Evolutionary conservation across 345 rosid genomes (phyloP).

Genomic region (Triadica sebifera): DNA sequence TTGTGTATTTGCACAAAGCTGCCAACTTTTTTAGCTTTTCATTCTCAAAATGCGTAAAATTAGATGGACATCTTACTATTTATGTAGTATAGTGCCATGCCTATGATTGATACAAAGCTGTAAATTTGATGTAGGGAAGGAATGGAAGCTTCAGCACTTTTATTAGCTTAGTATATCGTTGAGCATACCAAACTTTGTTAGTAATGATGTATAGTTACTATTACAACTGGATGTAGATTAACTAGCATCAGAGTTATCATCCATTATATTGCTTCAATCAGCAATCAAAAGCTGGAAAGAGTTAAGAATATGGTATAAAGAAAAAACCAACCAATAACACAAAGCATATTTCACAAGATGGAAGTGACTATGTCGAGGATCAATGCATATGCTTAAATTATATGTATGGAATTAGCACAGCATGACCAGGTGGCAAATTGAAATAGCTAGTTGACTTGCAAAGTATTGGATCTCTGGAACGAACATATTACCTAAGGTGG

Average conservation of each 20-base stretch:
- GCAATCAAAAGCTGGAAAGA: too few relatives aligned
- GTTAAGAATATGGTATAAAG: too few relatives aligned
- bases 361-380: too few relatives aligned
- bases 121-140: background rate
- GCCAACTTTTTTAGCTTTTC: background rate
- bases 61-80: background rate
- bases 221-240: background rate
- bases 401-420: too few relatives aligned
- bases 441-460: background rate
- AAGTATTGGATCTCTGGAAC: background rate
- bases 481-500: background rate
- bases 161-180: background rate
- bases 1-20: background rate
- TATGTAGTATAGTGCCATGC: background rate
- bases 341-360: too few relatives aligned
- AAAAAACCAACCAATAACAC: too few relatives aligned
- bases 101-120: background rate
- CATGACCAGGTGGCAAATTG: background rate
- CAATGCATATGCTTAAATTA: too few relatives aligned
- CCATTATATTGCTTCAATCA: too few relatives aligned
- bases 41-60: background rate
- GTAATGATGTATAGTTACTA: background rate
- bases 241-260: background rate
- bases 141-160: background rate
- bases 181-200: background rate